phyloP scores from a whole-genome alignment of 176 grass and related monocot species.

The Rhynchospora breviuscula region DNA sequence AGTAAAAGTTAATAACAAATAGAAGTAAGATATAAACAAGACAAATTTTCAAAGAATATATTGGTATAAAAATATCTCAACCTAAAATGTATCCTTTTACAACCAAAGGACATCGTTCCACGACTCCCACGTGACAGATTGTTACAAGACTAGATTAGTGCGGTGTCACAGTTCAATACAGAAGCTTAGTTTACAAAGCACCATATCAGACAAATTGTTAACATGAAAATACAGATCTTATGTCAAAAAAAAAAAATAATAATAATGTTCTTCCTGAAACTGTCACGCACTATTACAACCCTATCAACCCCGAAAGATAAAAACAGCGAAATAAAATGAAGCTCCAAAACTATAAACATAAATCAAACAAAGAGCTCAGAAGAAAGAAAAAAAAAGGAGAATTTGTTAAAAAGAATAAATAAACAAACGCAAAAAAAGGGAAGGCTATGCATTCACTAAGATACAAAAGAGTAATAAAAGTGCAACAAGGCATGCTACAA shows the following conservation, averaged over 20 bases:
- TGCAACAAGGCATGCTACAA: neutral
- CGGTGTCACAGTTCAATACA: neutral
- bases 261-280: neutral
- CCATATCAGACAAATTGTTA: neutral
- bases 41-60: too few relatives aligned
- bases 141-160: neutral
- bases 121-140: neutral
- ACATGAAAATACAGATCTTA: neutral
- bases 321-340: neutral
- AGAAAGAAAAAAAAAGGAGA: neutral
- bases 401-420: too few relatives aligned
- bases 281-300: neutral
- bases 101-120: neutral
- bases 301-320: neutral
- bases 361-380: neutral
- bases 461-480: neutral
- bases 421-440: neutral
- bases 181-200: neutral
- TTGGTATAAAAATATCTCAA: too few relatives aligned
- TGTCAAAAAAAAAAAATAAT: too few relatives aligned
- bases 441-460: neutral
- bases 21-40: too few relatives aligned
- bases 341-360: neutral
- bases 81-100: too few relatives aligned
- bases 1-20: too few relatives aligned